phyloP scores from a whole-genome alignment of 2,329 filamentous ascomycete species.

The Lachnellula subtilissima region DNA sequence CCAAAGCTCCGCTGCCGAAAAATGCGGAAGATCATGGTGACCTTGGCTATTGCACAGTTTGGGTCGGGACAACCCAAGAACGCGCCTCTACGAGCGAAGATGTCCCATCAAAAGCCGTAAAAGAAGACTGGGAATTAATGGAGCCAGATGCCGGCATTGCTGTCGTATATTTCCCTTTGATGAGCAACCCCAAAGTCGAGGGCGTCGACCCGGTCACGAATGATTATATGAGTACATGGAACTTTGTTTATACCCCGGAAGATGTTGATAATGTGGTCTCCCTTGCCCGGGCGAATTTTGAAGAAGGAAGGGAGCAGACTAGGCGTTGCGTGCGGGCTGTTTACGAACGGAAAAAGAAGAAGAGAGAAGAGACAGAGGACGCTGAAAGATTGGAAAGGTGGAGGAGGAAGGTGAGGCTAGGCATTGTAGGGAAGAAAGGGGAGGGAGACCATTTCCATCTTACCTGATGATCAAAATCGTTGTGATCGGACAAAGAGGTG shows the following conservation, averaged over 20 bases:
- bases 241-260: constrained; percentile 90
- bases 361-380: constrained; percentile 51
- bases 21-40: constrained; percentile 45
- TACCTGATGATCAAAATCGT: constrained; percentile 34
- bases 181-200: constrained; percentile 73
- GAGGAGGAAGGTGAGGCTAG: constrained; percentile 44
- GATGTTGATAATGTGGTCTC: constrained; percentile 82
- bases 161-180: constrained; percentile 84
- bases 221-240: constrained; percentile 95
- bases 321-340: constrained; percentile 77
- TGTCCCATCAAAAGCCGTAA: constrained; percentile 43
- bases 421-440: constrained; percentile 51
- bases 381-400: constrained; percentile 37
- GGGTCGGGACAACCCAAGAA: constrained; percentile 83
- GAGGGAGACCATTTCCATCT: constrained; percentile 61
- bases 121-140: constrained; percentile 66
- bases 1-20: constrained; percentile 11
- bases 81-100: constrained; percentile 51
- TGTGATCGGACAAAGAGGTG: too few species aligned
- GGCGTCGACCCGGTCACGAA: constrained; percentile 78
- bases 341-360: constrained; percentile 82
- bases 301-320: constrained; percentile 74
- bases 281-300: constrained; percentile 81
- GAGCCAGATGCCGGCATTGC: constrained; percentile 78
- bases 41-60: constrained; percentile 87